These are phyloP conservation scores for Neurospora hispaniola DNA, from an alignment of 495 filamentous ascomycete genomes.

Conservation along the genomic window DNA sequence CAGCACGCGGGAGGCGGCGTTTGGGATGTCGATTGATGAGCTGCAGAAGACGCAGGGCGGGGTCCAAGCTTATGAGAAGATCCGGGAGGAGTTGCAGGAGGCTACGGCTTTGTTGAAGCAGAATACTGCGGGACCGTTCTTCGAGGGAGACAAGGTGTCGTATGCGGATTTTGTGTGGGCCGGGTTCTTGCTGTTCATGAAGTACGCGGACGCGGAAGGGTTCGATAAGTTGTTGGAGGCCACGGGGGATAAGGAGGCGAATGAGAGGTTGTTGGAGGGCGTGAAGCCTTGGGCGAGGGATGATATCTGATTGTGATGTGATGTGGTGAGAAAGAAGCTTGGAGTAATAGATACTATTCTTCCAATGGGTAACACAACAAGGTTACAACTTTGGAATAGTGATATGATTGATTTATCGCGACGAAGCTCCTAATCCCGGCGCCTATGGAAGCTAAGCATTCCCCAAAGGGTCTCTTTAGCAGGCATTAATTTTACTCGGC, in stretches of 20 bases:
- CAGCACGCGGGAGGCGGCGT: conserved; percentile 22
- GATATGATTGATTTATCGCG: too few species aligned
- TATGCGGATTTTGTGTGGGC: conserved; percentile 37
- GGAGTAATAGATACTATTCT: not conserved
- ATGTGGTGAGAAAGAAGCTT: not conserved
- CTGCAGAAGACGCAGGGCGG: not conserved
- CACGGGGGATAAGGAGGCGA: conserved; percentile 23
- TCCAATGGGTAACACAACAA: not conserved
- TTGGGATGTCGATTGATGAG: conserved; percentile 37
- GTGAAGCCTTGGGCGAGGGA: conserved; percentile 28
- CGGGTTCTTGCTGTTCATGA: conserved; percentile 25
- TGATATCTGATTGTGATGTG: conserved; percentile 6
- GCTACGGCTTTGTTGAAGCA: conserved; percentile 40
- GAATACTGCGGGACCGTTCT: conserved; percentile 27
- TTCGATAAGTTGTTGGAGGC: conserved; percentile 22
- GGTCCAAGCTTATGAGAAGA: conserved; percentile 19
- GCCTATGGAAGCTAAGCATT: not conserved
- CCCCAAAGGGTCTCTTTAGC: not conserved
- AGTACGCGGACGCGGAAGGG: conserved; percentile 20
- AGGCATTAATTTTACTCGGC: not conserved
- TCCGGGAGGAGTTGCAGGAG: conserved; percentile 25
- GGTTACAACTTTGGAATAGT: not conserved
- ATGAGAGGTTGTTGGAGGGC: conserved; percentile 28
- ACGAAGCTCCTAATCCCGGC: not conserved
- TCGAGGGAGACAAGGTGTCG: conserved; percentile 24